Evolutionary conservation across 1,139 yeast genomes (phyloP), one percentile per base, ranked within the genome.

Genomic region (Saccharomyces hybrid): DNA sequence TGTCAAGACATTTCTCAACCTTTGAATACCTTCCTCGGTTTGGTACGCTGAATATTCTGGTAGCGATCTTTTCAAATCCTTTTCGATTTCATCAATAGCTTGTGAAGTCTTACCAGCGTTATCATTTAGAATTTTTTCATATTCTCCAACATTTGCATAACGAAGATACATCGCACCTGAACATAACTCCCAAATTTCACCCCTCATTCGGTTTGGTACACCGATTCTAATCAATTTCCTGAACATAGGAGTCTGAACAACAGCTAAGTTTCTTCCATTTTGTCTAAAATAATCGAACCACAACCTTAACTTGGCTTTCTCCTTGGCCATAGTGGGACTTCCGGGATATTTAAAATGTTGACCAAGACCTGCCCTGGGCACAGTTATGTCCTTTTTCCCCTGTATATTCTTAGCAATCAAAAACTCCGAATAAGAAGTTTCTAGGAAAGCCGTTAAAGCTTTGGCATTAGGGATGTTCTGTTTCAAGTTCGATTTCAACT

Each of bases 21-120:
- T 77, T 54, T 77, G 80, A 50, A 95, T 91, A 6, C 99, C 99
- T 64, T 88, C 95, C 4, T 79, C 79, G 9, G 79, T 78, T 70
- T 93, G 98, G 67, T 91, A 95, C 0, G 97, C 99, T 1, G 95
- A 86, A 68, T 93, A 95, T 70, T 95, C 99, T 0, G 99, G 99
- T 56, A 95, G 73, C 0, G 97, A 90, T 56, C 99, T 77, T 66
- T 91, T 89, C 66, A 95, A 78, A 71, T 95, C 99, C 69, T 95
- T 95, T 68, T 91, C 98, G 61, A 95, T 95, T 66, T 95, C 99
- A 60, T 93, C 99, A 50, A 91, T 84, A 0, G 99, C 98, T 54
- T 88, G 73, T 0, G 97, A 87, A 1, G 74, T 75, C 57, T 84
- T 80, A 9, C 82, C 86, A 31, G 74, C 76, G 67, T 87, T 84